Conservation (phyloP, 441 rosid genomes). For the Bruguiera hainesii region DNA sequence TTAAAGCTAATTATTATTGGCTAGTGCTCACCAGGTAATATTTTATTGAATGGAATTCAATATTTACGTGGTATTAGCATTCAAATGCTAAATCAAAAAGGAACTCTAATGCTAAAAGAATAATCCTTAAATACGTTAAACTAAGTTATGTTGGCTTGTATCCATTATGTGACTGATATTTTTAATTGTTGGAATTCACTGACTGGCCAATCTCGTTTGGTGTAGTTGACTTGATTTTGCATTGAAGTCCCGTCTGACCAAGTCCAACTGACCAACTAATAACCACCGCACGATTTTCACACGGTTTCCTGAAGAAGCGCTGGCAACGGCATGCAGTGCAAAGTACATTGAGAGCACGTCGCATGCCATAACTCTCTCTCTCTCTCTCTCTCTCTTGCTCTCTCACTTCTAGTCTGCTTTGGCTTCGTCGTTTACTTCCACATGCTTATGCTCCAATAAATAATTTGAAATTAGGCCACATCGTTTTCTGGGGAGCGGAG, state of each 20-base stretch:
- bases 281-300: slow-evolving; percentile 1
- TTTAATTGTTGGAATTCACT: not conserved
- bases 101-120: no score
- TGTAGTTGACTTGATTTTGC: not conserved
- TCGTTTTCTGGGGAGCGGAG: not conserved
- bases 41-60: no score
- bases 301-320: not conserved
- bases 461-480: not conserved
- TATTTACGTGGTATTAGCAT: no score
- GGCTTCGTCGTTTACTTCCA: not conserved
- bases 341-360: not conserved
- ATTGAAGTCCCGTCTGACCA: not conserved
- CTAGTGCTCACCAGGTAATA: no score
- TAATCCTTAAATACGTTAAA: no score
- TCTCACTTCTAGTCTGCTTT: not conserved
- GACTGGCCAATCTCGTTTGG: not conserved
- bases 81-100: no score
- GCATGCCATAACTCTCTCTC: not conserved
- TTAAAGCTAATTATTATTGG: no score
- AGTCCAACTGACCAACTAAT: not conserved
- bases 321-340: not conserved
- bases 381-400: no score
- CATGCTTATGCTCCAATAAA: not conserved
- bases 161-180: no score
- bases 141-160: no score